phyloP scores from a whole-genome alignment of 2,329 filamentous ascomycete species.

The Fusarium oxysporum region DNA sequence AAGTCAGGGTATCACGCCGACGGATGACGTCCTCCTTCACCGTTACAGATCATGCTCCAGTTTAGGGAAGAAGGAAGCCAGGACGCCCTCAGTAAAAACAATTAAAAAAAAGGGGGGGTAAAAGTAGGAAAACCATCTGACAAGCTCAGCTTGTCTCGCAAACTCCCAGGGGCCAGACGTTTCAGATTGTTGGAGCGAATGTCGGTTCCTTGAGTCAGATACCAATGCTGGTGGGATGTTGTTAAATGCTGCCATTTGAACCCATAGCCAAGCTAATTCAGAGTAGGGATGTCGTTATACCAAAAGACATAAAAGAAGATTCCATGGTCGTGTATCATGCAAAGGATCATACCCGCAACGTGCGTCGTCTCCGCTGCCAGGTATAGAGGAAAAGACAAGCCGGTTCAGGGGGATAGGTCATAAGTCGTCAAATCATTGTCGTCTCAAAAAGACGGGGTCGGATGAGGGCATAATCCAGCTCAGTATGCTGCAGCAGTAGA shows the following conservation, averaged over 20 bases:
- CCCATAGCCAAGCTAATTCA: slow-evolving; percentile 10
- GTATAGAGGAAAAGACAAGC: slow-evolving; percentile 26
- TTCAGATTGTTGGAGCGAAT: slow-evolving; percentile 9
- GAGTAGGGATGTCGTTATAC: slow-evolving; percentile 35
- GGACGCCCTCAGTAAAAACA: slow-evolving; percentile 16
- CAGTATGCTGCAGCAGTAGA: slow-evolving; percentile 57
- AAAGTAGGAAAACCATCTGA: slow-evolving; percentile 22
- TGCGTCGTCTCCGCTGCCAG: slow-evolving; percentile 35
- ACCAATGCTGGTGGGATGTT: slow-evolving; percentile 15
- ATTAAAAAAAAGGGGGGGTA: slow-evolving; percentile 4
- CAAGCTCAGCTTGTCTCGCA: slow-evolving; percentile 13
- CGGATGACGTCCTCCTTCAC: slow-evolving; percentile 27
- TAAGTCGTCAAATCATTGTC: slow-evolving; percentile 44
- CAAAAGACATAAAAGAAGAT: slow-evolving; percentile 9
- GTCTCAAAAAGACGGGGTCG: slow-evolving; percentile 6
- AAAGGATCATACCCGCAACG: slow-evolving; percentile 34
- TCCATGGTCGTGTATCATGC: slow-evolving; percentile 42
- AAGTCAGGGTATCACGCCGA: slow-evolving; percentile 44
- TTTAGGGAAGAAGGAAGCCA: slow-evolving; percentile 2
- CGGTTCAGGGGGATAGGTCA: slow-evolving; percentile 32
- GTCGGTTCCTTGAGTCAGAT: slow-evolving; percentile 5
- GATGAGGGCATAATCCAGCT: not conserved
- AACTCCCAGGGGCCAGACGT: slow-evolving; percentile 7
- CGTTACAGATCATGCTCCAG: slow-evolving; percentile 6
- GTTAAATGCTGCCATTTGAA: slow-evolving; percentile 31